Conservation (phyloP, 441 rosid species). For the Arabidopsis lyrata region DNA sequence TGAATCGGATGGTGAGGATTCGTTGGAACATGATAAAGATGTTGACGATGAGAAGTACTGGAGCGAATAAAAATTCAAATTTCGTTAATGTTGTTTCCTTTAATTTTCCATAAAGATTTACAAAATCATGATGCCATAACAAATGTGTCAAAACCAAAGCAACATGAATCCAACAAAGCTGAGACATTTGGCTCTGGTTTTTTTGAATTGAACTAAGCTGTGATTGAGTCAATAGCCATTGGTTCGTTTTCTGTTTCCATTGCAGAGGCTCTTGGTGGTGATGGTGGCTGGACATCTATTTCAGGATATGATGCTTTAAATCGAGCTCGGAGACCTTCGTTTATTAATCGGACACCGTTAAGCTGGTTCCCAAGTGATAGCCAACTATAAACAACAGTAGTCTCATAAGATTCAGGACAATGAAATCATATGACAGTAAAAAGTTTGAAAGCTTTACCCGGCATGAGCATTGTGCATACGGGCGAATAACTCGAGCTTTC, state of each 20-base stretch:
- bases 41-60: conserved; percentile 78
- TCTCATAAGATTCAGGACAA: background rate
- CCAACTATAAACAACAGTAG: conserved; percentile 61
- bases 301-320: conserved; percentile 97
- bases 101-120: conserved; percentile 13
- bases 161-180: conserved; percentile 2
- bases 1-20: conserved; percentile 55
- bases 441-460: conserved; percentile 53
- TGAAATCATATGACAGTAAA: background rate
- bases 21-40: conserved; percentile 48
- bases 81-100: conserved; percentile 5
- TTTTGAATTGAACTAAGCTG: conserved; percentile 37
- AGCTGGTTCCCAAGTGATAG: conserved; percentile 95
- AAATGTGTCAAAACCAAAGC: background rate
- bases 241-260: conserved; percentile 81
- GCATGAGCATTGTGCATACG: conserved; percentile 99
- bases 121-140: conserved; percentile 32
- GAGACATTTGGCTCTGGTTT: conserved; percentile 46
- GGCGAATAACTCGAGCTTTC: conserved; percentile 93
- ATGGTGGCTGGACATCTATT: conserved; percentile 77
- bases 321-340: conserved; percentile 88
- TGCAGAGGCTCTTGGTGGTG: conserved; percentile 86
- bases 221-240: conserved; percentile 51
- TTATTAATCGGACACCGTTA: conserved; percentile 82
- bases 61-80: conserved; percentile 54